Evolutionary conservation across 148 eudicot species (phyloP), one percentile per base, ranked within the genome.

Genomic region (Rhododendron simsii): DNA sequence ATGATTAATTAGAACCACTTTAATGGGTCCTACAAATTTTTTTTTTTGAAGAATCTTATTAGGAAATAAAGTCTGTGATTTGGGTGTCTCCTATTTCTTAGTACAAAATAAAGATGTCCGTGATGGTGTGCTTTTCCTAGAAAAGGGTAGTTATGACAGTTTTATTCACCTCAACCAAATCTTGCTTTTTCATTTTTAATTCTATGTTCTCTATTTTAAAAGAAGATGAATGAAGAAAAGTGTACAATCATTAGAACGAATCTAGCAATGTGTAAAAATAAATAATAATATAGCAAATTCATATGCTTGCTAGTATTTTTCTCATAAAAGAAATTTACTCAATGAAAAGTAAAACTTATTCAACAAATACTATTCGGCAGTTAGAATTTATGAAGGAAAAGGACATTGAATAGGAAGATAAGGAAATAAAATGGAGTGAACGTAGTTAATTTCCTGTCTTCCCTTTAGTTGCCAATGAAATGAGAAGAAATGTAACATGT

Each of bases 121-220:
- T 14, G 44, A 13, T 61, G 23, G 48, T 33, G 16, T 44, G 76
- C 61, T 82, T 35, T 41, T 35, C 13, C 28, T 57, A 1, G 0
- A 35, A 7, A 37, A 57, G 16, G 75, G 84, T 63, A 44, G 84
- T 82, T 82, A 82, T 82, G 84, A 41, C 84, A 5, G 84, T 63
- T 82, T 75, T 39, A 61, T 39, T 63, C 35, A 37, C 53, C 51
- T 61, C 7, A 82, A 61, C 69, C 35, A 82, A 59, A 48, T 39
- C 12, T 55, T 35, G 26, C 69, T 26, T 81, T 81, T 33, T 16
- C 0, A 10, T 3, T 28, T 57, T 3, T 37, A 3, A 63, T 23
- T 33, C 5, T 82, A 21, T 41, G 84, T 63, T 13, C n/a, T 39
- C 15, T 61, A n/a, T 59, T 63, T 59, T 41, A 39, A 63, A 39